These are phyloP conservation scores for Lathyrus oleraceus DNA, from an alignment of 306 rosid species.

Conservation along the genomic window DNA sequence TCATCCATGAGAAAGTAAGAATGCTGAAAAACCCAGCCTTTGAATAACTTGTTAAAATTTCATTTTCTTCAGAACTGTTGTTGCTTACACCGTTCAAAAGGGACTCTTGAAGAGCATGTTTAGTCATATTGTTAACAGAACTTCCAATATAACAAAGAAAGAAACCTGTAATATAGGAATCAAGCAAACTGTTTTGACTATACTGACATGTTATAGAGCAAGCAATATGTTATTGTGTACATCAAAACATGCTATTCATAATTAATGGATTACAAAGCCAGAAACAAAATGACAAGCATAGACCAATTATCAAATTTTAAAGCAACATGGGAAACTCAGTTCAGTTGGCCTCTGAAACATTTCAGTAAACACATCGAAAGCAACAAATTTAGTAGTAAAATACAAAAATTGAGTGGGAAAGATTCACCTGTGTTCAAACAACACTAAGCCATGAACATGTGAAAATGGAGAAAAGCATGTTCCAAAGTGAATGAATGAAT, in stretches of 20 bases:
- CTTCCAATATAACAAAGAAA: conserved; percentile 48
- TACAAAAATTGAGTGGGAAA: neutral
- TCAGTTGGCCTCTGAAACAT: neutral
- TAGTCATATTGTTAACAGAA: conserved; percentile 39
- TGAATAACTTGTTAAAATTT: conserved; percentile 47
- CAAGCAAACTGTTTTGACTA: neutral
- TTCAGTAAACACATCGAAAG: neutral
- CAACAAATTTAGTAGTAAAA: neutral
- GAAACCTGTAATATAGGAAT: conserved; percentile 49
- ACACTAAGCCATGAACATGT: too few relatives aligned
- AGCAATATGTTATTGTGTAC: too few relatives aligned
- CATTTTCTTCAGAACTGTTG: conserved; percentile 37
- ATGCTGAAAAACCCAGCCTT: conserved; percentile 50
- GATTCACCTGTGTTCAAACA: too few relatives aligned
- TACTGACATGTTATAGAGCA: neutral
- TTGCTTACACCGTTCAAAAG: conserved; percentile 56
- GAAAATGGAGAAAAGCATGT: too few relatives aligned
- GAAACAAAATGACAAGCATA: too few relatives aligned
- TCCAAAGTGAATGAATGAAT: too few relatives aligned
- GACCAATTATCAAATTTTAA: conserved; percentile 16
- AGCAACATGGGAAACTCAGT: neutral
- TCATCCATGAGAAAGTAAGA: too few relatives aligned
- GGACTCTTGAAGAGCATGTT: conserved; percentile 53
- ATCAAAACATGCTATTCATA: too few relatives aligned
- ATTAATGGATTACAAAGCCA: too few relatives aligned